A percentile compares a stretch with the other conserved stretches of the same genome.
phyloP scores from a whole-genome alignment of 1,284 basidiomycete genomes.

The Ustilago hordei region DNA sequence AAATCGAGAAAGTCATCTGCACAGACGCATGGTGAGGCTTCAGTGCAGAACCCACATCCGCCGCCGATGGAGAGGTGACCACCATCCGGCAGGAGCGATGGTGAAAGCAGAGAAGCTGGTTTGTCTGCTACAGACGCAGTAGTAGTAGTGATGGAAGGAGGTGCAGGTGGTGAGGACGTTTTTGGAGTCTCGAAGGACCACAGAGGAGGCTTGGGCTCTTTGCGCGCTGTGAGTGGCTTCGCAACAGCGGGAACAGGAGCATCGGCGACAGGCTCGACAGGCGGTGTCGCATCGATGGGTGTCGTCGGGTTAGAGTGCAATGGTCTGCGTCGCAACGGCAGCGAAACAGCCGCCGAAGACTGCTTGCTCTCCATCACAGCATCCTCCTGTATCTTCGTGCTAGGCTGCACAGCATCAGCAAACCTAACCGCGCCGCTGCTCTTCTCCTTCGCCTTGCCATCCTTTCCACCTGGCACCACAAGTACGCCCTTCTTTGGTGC shows the following conservation, averaged over 20 bases:
- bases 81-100: slow-evolving; percentile 25
- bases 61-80: slow-evolving; percentile 37
- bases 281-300: background rate
- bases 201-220: slow-evolving; percentile 29
- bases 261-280: background rate
- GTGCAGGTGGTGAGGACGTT: slow-evolving; percentile 11
- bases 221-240: slow-evolving; percentile 2
- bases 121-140: background rate
- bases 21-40: slow-evolving; percentile 58
- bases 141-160: background rate
- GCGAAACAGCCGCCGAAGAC: slow-evolving; percentile 8
- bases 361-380: background rate
- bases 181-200: slow-evolving; percentile 27
- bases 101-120: slow-evolving; percentile 22
- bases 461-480: slow-evolving; percentile 19
- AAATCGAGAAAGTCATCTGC: slow-evolving; percentile 52
- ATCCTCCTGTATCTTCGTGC: background rate
- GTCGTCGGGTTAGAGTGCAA: background rate
- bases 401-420: slow-evolving; percentile 10
- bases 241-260: background rate
- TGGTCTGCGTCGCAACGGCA: slow-evolving; percentile 21
- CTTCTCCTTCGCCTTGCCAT: slow-evolving; percentile 20
- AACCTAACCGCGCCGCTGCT: slow-evolving; percentile 28
- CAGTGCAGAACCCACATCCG: slow-evolving; percentile 64
- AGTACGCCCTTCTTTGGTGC: slow-evolving; percentile 36